These are phyloP conservation scores for Sphaerostilbella broomeana DNA, from an alignment of 2,329 filamentous ascomycete genomes.

Conservation along the genomic window DNA sequence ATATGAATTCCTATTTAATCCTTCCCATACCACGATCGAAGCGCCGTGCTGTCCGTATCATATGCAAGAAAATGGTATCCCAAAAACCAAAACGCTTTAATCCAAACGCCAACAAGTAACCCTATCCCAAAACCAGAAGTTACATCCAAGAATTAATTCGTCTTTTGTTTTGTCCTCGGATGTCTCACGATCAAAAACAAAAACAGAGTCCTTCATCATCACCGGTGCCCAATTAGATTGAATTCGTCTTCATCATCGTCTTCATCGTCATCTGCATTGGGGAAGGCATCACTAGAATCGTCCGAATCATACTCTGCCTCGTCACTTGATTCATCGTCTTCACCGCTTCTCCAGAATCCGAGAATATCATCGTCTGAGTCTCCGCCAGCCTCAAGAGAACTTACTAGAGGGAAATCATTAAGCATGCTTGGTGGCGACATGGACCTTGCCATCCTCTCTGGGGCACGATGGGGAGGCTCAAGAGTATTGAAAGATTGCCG, in stretches of 20 bases:
- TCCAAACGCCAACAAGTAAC: not conserved
- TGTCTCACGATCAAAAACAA: not conserved
- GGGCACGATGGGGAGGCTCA: slow-evolving; percentile 26
- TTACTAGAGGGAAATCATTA: slow-evolving; percentile 21
- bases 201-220: slow-evolving; percentile 16
- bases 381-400: slow-evolving; percentile 27
- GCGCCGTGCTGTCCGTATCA: not conserved
- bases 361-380: slow-evolving; percentile 52
- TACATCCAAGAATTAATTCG: not conserved
- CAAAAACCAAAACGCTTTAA: too few relatives aligned
- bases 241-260: slow-evolving; percentile 47
- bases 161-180: too few relatives aligned
- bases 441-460: slow-evolving; percentile 39
- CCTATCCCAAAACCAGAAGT: not conserved
- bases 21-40: not conserved
- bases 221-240: slow-evolving; percentile 43
- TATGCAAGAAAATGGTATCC: not conserved
- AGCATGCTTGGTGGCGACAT: slow-evolving; percentile 32
- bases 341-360: slow-evolving; percentile 48
- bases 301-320: slow-evolving; percentile 36
- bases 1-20: too few relatives aligned
- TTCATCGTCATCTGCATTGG: slow-evolving; percentile 38
- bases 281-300: slow-evolving; percentile 41
- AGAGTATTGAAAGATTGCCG: slow-evolving; percentile 34
- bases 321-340: slow-evolving; percentile 31